Base-by-base conservation (phyloP, 306 rosid genomes). In the Cucumis cinereus region DNA sequence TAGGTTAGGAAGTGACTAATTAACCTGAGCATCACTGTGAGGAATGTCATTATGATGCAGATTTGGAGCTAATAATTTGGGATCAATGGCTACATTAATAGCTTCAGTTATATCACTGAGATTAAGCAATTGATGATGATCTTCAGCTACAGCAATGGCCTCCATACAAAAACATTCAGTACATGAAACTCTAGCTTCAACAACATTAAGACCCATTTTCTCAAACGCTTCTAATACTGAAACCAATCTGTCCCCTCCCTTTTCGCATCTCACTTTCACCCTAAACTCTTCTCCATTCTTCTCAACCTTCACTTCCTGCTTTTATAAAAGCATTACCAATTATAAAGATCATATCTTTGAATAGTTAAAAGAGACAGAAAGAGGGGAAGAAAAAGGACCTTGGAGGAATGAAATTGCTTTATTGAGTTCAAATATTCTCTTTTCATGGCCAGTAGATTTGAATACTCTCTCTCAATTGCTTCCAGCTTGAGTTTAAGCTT, bases 291-390 rank as follows among this genome's bases (percentile, higher is more conserved):
- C 77, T 57, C 81, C 79, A 5, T 83, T 77, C 80, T 89, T 93
- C 88, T 93, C 89, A 60, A 93, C 83, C 73, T 93, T 87, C 82
- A 91, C 98, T 36, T 87, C 87, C 96, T 91, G 88, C 6, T 60
- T 10, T 8, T 10, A n/a, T 30, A 30, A 30, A 30, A 30, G 4
- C 35, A 30, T 30, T 30, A 30, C 35, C 35, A 4, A 2, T 30
- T 30, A 3, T 30, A 30, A 30, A 30, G 4, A 30, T 30, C 35
- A 30, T 30, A 30, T 30, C 35, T 22, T 38, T n/a, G 6, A 33
- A 35, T 20, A 0, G 11, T 19, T 36, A 0, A 30, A 8, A 66
- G 45, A 36, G 23, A 66, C 24, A 36, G 23, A 64, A 12, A 8
- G 26, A 54, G 58, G 6, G 36, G n/a, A 30, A n/a, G 23, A 52